Base-by-base conservation (phyloP, 345 rosid species). In the Erysimum cheiranthoides region DNA sequence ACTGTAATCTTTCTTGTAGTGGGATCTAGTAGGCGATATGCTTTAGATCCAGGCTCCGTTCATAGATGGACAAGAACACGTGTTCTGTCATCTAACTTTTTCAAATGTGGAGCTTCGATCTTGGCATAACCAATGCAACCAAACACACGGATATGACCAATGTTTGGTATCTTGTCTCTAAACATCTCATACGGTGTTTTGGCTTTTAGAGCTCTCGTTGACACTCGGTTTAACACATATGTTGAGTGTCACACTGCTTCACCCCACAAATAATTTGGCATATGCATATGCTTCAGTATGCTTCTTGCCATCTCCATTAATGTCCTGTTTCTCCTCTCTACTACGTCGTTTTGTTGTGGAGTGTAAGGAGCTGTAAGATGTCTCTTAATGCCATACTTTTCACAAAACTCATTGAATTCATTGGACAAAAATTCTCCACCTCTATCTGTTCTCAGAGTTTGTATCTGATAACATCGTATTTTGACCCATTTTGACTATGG, bases 71-170 rank as follows among this genome's bases (percentile, higher is more conserved):
- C 35, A 1, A 61, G 50, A 0, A 13, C 0, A 1, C 6, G 1
- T 14, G 63, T n/a, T 16, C 63, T 32, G 27, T 31, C 40, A 34
- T 58, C 27, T 0, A 58, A 6, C 1, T 61, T 61, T 1, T 13
- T 13, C 2, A 39, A 1, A 1, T 40, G 17, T 0, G 12, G 34
- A 6, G 6, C 6, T 0, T 11, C 50, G 0, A 25, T 0, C 4
- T 40, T 61, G 0, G 67, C 21, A 27, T 61, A 61, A 0, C 5
- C 51, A 5, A 61, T 6, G 9, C 34, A 61, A 0, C 67, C 67
- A 40, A 61, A 61, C 0, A 39, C 25, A 0, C 51, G 3, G 0
- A 61, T 0, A 0, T 61, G 35, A 0, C 3, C 6, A 4, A 39
- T 25, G 0, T 6, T 38, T 3, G 50, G 51, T 5, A 0, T 40